A percentile compares a stretch with the other conserved stretches of the same genome.
These are phyloP conservation scores for Eudorina sp. DNA, from an alignment of 139 green algal genomes.

Conservation along the genomic window DNA sequence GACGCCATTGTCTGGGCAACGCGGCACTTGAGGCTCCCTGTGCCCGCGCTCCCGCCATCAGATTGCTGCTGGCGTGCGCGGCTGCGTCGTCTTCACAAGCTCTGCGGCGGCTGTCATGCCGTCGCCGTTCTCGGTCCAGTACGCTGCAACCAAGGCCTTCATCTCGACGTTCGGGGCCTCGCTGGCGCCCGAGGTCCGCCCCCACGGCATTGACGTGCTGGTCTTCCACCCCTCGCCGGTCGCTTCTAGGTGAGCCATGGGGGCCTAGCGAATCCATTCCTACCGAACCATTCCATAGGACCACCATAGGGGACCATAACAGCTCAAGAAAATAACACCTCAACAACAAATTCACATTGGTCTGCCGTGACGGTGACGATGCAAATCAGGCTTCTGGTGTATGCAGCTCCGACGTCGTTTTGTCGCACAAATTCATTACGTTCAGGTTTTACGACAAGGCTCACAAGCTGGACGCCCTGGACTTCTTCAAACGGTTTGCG, in stretches of 20 bases:
- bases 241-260: slow-evolving; percentile 77
- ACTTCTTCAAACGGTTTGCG: slow-evolving; percentile 94
- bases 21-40: too few species aligned
- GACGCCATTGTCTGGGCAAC: too few species aligned
- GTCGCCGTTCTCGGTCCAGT: slow-evolving; percentile 90
- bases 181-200: slow-evolving; percentile 83
- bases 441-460: slow-evolving; percentile 81
- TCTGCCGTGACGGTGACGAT: too few species aligned
- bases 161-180: slow-evolving; percentile 90
- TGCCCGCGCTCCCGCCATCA: slow-evolving; percentile 43
- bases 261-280: too few species aligned
- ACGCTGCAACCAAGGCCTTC: slow-evolving; percentile 91
- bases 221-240: slow-evolving; percentile 96
- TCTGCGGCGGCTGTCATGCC: slow-evolving; percentile 88
- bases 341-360: too few species aligned
- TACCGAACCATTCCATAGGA: too few species aligned
- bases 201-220: slow-evolving; percentile 93
- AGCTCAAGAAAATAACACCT: too few species aligned
- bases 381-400: too few species aligned
- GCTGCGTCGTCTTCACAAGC: slow-evolving; percentile 94
- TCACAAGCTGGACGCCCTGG: slow-evolving; percentile 89
- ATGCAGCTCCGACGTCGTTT: too few species aligned
- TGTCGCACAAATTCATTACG: too few species aligned
- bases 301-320: too few species aligned
- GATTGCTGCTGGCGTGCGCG: slow-evolving; percentile 80